Conservation (phyloP, 2,329 filamentous ascomycete species). For the Lachnellula cervina region DNA sequence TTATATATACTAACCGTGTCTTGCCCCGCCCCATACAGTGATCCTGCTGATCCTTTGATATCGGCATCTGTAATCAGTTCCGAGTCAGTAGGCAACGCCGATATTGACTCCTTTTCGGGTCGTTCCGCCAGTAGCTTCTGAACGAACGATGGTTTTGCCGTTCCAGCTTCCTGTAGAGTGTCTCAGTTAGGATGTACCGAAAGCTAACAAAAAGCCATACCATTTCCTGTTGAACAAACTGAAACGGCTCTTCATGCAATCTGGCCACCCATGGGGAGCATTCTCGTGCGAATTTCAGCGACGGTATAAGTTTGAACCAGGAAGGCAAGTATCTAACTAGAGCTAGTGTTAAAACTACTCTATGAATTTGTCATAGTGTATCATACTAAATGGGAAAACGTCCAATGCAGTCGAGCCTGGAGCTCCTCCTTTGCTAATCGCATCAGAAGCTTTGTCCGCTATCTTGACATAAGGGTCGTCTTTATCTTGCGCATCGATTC, state of each 20-base stretch:
- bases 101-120: background rate
- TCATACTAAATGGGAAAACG: conserved; percentile 40
- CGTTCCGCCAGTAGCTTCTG: background rate
- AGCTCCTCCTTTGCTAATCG: conserved; percentile 16
- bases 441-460: conserved; percentile 22
- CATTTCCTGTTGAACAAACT: conserved; percentile 5
- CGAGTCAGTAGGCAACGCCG: conserved; percentile 32
- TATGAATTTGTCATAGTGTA: conserved; percentile 19
- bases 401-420: conserved; percentile 37
- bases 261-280: conserved; percentile 28
- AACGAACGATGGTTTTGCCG: background rate
- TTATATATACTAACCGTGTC: conserved; percentile 3
- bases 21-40: conserved; percentile 42
- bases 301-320: conserved; percentile 24
- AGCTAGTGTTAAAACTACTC: background rate
- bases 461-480: conserved; percentile 37
- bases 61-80: conserved; percentile 6
- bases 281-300: conserved; percentile 23
- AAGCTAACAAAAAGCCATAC: background rate
- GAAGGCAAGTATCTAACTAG: conserved; percentile 26
- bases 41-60: conserved; percentile 44
- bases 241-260: conserved; percentile 40
- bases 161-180: conserved; percentile 1
- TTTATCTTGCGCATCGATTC: conserved; percentile 34
- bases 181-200: background rate